A percentile compares a stretch with the other conserved stretches of the same genome.
These are phyloP conservation scores for Dillenia turbinata DNA, from an alignment of 164 flowering plant genomes.

Conservation along the genomic window DNA sequence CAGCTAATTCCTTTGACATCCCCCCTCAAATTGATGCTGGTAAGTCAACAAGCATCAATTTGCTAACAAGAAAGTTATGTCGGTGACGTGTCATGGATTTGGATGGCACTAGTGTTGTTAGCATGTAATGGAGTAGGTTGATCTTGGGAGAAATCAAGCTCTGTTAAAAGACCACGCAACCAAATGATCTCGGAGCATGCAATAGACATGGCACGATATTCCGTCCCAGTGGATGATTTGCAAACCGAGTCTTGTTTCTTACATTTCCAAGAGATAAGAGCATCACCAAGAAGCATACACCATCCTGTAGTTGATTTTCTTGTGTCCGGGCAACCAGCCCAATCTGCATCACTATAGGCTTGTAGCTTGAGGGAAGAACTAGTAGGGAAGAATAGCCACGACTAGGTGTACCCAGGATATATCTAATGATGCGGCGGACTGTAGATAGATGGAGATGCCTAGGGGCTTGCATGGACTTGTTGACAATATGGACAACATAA, in stretches of 20 bases:
- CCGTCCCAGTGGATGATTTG: too few relatives aligned
- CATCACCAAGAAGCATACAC: constrained; percentile 12
- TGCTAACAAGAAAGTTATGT: constrained; percentile 4
- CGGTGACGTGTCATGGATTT: neutral
- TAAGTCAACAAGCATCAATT: constrained; percentile 1
- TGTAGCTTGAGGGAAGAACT: constrained; percentile 1
- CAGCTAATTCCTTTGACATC: too few relatives aligned
- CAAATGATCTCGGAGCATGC: constrained; percentile 4
- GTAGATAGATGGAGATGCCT: too few relatives aligned
- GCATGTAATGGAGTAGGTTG: constrained; percentile 6
- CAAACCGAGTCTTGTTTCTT: neutral
- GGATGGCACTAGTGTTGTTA: neutral
- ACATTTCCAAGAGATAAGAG: neutral
- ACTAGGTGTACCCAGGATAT: too few relatives aligned
- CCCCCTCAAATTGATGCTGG: too few relatives aligned
- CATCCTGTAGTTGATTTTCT: constrained; percentile 3
- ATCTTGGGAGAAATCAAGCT: constrained; percentile 4
- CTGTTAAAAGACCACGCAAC: constrained; percentile 4
- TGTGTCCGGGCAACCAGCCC: neutral
- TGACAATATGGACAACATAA: too few relatives aligned
- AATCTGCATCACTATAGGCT: constrained; percentile 8
- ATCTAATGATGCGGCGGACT: too few relatives aligned
- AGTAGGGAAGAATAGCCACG: neutral
- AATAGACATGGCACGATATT: constrained; percentile 3
- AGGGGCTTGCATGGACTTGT: too few relatives aligned